These are phyloP conservation scores for Acorus gramineus DNA, from an alignment of 106 monocot species.

Conservation along the genomic window DNA sequence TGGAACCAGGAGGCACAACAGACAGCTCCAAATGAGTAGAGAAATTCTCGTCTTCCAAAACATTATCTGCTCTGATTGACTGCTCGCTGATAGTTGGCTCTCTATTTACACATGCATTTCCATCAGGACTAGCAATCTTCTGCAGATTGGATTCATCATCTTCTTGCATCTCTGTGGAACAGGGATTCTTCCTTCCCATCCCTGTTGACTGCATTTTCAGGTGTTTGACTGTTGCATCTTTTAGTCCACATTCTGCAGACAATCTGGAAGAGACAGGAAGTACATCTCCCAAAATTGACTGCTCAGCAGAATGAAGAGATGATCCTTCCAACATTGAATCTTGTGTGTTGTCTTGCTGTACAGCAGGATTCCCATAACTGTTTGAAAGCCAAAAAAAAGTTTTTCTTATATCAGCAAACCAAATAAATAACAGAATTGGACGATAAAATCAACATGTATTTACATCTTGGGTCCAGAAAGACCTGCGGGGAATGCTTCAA, in stretches of 20 bases:
- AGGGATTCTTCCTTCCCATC: not conserved
- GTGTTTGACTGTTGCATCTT: no score
- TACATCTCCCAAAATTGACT: no score
- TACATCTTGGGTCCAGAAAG: slow-evolving; percentile 9
- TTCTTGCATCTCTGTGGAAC: not conserved
- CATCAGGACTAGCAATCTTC: not conserved
- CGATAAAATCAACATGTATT: not conserved
- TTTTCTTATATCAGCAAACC: no score
- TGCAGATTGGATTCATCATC: not conserved
- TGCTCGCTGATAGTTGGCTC: slow-evolving; percentile 1
- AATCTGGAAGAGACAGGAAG: no score
- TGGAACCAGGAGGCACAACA: slow-evolving; percentile 9
- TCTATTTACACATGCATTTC: slow-evolving; percentile 6
- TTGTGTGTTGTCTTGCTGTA: no score
- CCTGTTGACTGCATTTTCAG: no score
- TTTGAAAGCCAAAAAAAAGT: not conserved
- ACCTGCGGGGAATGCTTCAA: not conserved
- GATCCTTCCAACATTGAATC: no score
- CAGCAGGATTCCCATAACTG: slow-evolving; percentile 1
- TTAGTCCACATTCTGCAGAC: no score
- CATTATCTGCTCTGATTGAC: not conserved
- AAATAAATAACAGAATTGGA: no score
- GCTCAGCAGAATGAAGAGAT: no score
- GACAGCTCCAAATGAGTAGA: slow-evolving; percentile 1
- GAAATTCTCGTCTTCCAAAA: slow-evolving; percentile 3